Percentiles rank a stretch among this genome's conserved stretches.
phyloP scores from a whole-genome alignment of 2,329 filamentous ascomycete species.

The Beauveria caledonica region DNA sequence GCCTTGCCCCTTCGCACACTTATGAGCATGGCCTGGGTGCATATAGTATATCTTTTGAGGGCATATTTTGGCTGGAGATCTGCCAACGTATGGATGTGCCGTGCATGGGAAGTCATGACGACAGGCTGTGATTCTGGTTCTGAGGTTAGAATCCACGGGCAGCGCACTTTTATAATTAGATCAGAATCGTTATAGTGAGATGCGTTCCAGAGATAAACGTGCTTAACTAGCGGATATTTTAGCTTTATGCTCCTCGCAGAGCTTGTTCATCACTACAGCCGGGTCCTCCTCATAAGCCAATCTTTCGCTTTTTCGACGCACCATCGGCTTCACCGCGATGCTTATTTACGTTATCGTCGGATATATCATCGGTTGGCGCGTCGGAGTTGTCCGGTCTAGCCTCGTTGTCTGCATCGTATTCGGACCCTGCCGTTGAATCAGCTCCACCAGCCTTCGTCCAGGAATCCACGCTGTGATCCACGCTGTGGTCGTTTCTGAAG shows the following conservation, averaged over 20 bases:
- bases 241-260: neutral
- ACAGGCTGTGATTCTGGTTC: neutral
- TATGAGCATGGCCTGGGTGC: neutral
- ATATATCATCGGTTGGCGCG: neutral
- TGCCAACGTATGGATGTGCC: neutral
- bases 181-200: no score
- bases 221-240: neutral
- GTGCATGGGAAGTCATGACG: neutral
- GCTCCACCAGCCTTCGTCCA: neutral
- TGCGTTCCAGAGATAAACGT: no score
- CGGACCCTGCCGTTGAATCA: neutral
- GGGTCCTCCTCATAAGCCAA: neutral
- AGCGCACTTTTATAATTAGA: neutral
- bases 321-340: neutral
- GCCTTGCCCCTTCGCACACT: neutral
- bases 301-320: neutral
- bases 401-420: neutral
- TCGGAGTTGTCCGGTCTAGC: neutral
- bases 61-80: neutral
- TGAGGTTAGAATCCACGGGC: neutral
- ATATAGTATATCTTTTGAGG: neutral
- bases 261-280: neutral
- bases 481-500: no score
- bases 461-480: no score
- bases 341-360: neutral